These are phyloP conservation scores for Suillus hirtellus DNA, from an alignment of 768 basidiomycete species.

Conservation along the genomic window DNA sequence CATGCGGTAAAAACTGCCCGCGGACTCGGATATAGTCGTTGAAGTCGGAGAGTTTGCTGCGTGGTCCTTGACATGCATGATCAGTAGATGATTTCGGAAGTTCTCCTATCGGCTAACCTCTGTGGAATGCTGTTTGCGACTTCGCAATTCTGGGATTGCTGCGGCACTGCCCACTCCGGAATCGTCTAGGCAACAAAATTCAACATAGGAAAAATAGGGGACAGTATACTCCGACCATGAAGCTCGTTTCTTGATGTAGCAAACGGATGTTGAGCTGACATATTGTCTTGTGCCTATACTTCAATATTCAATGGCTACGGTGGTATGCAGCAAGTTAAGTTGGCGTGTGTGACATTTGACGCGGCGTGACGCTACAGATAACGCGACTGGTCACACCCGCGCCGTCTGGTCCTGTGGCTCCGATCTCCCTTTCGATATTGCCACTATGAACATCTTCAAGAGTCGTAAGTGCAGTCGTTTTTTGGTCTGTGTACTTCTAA, in stretches of 20 bases:
- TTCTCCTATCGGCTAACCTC: slow-evolving; percentile 17
- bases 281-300: background rate
- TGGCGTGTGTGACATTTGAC: slow-evolving; percentile 13
- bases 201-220: background rate
- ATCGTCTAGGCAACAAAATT: slow-evolving; percentile 10
- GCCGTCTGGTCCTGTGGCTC: slow-evolving; percentile 13
- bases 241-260: background rate
- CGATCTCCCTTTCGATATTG: slow-evolving; percentile 19
- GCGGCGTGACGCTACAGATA: slow-evolving; percentile 26
- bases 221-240: background rate
- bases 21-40: slow-evolving; percentile 32
- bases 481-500: slow-evolving; percentile 22
- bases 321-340: background rate
- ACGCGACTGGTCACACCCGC: slow-evolving; percentile 28
- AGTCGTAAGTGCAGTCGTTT: slow-evolving; percentile 54
- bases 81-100: background rate
- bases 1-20: slow-evolving; percentile 22
- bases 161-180: slow-evolving; percentile 3
- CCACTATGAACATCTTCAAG: slow-evolving; percentile 82
- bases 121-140: slow-evolving; percentile 15
- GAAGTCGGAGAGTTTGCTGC: slow-evolving; percentile 28
- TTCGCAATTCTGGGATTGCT: slow-evolving; percentile 19
- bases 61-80: slow-evolving; percentile 15
- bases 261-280: background rate
- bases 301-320: background rate